Base-by-base conservation (phyloP, 192 early-diverging fungal species). In the Dissophora ornata region DNA sequence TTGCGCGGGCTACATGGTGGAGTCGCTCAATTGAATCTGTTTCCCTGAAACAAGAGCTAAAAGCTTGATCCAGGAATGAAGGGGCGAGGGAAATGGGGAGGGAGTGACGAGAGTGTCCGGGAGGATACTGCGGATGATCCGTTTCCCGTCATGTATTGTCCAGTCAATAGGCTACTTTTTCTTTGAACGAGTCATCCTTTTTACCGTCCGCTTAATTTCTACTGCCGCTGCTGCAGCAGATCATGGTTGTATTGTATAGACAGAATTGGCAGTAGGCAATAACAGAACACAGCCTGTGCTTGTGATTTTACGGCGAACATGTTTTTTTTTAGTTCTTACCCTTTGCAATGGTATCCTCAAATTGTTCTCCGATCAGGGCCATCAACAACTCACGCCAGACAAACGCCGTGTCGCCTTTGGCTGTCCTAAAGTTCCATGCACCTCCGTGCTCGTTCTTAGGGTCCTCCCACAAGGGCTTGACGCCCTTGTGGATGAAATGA, bases 391-490 rank as follows among this genome's bases (percentile, higher is more conserved):
- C 83, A 30, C 83, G 70, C 83, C 83, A 84, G 26, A 84, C 81
- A 47, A 58, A 47, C 26, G 79, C 68, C 11, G 83, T 80, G 38
- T 84, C 57, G 28, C 46, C 29, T 63, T 82, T 84, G 57, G 79
- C 74, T 33, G 79, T 79, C 47, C 81, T 71, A 50, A 84, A 84
- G 50, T 73, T 80, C 79, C 81, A 84, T 41, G 83, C 79, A 7
- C 83, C 83, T 67, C 83, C 83, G 34, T 82, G 71, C 63, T 82
- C 81, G 62, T 84, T 84, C 57, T 61, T 68, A n/a, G 83, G 83
- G 38, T 84, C 83, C 53, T 84, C 83, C 83, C 83, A 84, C 53
- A 79, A 24, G 16, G 83, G 83, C 52, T 75, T 79, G 53, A 84
- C 75, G 19, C 81, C 83, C 53, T 67, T 78, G 58, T 80, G 81